Percentiles rank a stretch among this genome's conserved stretches.
phyloP scores from a whole-genome alignment of 805 yeast species.

The Wickerhamomyces canadensis region DNA sequence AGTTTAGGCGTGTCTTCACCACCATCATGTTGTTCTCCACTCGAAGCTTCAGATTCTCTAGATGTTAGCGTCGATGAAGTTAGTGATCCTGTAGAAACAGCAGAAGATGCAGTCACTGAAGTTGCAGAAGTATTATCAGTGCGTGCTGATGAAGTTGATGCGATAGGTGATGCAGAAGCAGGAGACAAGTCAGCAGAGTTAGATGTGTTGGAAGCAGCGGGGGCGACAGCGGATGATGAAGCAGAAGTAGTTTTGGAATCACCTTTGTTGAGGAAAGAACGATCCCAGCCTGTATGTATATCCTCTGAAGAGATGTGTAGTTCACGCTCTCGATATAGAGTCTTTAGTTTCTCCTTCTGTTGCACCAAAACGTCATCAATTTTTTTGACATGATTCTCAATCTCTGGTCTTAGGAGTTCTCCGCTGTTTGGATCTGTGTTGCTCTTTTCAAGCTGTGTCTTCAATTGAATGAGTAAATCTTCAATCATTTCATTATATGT shows the following conservation, averaged over 20 bases:
- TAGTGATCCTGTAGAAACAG: background rate
- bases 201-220: too few relatives aligned
- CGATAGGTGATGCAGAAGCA: too few relatives aligned
- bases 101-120: too few relatives aligned
- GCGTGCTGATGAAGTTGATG: background rate
- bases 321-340: conserved; percentile 64
- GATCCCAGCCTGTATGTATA: conserved; percentile 86
- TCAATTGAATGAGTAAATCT: conserved; percentile 76
- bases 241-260: conserved; percentile 10
- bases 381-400: conserved; percentile 60
- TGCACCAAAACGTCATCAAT: conserved; percentile 61
- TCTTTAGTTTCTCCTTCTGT: conserved; percentile 61
- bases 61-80: background rate
- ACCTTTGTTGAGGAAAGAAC: conserved; percentile 70
- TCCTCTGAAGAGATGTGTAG: conserved; percentile 84
- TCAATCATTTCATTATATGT: conserved; percentile 91
- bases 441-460: conserved; percentile 47
- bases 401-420: conserved; percentile 29
- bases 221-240: background rate
- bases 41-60: conserved; percentile 3
- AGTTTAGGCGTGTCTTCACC: conserved; percentile 20
- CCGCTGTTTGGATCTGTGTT: conserved; percentile 39
- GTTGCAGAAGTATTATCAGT: background rate
- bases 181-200: too few relatives aligned
- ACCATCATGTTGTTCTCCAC: background rate